phyloP scores from a whole-genome alignment of 306 rosid genomes.

The Malus domestica region DNA sequence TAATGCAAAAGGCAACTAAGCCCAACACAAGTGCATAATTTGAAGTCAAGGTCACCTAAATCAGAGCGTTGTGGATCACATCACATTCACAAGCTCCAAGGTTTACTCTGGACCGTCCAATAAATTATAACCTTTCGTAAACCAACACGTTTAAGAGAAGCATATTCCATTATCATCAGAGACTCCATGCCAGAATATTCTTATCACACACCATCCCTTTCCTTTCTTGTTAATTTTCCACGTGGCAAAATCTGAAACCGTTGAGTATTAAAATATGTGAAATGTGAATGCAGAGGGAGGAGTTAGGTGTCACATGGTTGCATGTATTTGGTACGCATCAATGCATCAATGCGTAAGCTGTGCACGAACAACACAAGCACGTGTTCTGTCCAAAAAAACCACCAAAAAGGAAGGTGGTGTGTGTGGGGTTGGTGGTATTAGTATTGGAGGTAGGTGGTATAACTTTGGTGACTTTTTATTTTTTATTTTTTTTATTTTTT shows the following conservation, averaged over 20 bases:
- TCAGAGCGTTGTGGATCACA: too few species aligned
- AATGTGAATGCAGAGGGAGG: background rate
- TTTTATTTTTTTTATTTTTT: too few species aligned
- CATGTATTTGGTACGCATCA: background rate
- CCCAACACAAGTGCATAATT: background rate
- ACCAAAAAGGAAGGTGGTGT: background rate
- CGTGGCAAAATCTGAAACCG: background rate
- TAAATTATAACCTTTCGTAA: too few species aligned
- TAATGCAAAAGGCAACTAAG: background rate
- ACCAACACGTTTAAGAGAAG: background rate
- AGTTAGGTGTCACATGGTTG: background rate
- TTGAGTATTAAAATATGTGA: background rate
- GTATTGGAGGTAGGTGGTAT: constrained; percentile 26
- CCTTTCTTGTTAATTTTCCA: background rate
- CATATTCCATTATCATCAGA: too few species aligned
- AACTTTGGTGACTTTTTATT: background rate
- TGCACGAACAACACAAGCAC: background rate
- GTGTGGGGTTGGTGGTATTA: background rate
- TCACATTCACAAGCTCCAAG: background rate
- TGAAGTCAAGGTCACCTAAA: too few species aligned
- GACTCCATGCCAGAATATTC: background rate
- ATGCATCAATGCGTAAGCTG: background rate
- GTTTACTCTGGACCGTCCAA: background rate
- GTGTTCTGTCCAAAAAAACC: background rate
- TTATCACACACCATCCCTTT: background rate